These are phyloP conservation scores for Lentinula sp. DNA, from an alignment of 768 basidiomycete species.

Conservation along the genomic window DNA sequence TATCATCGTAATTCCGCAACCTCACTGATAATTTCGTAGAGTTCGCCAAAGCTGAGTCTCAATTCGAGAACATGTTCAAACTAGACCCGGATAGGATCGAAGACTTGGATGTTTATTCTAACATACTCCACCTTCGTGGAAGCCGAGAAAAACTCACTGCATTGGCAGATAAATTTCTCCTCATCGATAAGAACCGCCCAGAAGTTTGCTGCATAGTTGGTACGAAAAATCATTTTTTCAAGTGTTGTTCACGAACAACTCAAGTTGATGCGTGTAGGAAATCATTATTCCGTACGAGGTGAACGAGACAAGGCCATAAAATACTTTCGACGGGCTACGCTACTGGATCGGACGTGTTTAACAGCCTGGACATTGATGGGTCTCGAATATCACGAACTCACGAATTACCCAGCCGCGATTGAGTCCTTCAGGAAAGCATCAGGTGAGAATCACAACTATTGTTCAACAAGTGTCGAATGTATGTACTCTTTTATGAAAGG, in stretches of 20 bases:
- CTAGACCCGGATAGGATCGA: conserved; percentile 69
- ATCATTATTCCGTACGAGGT: conserved; percentile 68
- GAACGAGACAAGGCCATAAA: conserved; percentile 79
- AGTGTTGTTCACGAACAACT: not conserved
- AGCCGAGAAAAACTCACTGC: conserved; percentile 63
- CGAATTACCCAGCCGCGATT: conserved; percentile 78
- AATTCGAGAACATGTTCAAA: conserved; percentile 22
- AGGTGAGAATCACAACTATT: conserved; percentile 34
- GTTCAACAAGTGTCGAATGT: not conserved
- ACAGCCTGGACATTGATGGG: conserved; percentile 85
- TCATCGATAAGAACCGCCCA: conserved; percentile 66
- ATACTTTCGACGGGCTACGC: conserved; percentile 70
- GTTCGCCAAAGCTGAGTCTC: conserved; percentile 17
- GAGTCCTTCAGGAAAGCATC: conserved; percentile 79
- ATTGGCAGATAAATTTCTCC: conserved; percentile 66
- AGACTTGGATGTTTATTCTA: conserved; percentile 74
- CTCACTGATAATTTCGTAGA: conserved; percentile 16
- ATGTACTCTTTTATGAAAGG: conserved; percentile 31
- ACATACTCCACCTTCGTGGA: conserved; percentile 75
- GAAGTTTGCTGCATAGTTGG: conserved; percentile 77
- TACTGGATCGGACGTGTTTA: conserved; percentile 70
- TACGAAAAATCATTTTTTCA: conserved; percentile 20
- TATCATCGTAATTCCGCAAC: conserved; percentile 15
- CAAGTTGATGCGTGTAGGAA: conserved; percentile 36
- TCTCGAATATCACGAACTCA: conserved; percentile 78